These are phyloP conservation scores for Arctostaphylos glauca DNA, from an alignment of 148 eudicot genomes.

Conservation along the genomic window DNA sequence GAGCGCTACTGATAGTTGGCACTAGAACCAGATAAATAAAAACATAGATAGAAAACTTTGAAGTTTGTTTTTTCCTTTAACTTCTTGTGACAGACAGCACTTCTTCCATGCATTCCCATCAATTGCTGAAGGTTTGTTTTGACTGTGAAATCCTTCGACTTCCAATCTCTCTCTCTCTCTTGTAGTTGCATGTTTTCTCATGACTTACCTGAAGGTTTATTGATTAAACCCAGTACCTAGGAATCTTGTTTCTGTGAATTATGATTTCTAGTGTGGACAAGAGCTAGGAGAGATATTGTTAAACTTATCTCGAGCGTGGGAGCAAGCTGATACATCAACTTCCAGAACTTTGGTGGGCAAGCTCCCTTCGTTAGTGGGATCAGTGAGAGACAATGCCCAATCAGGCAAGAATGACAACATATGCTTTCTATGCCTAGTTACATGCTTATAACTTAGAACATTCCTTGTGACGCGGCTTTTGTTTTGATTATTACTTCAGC, in stretches of 20 bases:
- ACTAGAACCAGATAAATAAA: background rate
- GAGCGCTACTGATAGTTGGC: background rate
- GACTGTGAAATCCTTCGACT: background rate
- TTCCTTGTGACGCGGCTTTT: constrained; percentile 15
- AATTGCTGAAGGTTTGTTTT: background rate
- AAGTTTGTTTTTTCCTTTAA: background rate
- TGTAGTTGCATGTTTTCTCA: background rate
- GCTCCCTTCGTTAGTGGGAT: constrained; percentile 54
- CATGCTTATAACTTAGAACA: background rate
- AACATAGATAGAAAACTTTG: background rate
- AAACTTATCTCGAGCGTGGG: constrained; percentile 88
- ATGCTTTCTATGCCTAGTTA: background rate
- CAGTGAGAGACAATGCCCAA: constrained; percentile 46
- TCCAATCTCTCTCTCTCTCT: background rate
- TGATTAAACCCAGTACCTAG: background rate
- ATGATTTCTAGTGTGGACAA: constrained; percentile 67
- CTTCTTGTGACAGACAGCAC: background rate
- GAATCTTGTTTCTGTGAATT: constrained; percentile 9
- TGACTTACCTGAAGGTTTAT: background rate
- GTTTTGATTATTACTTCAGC: constrained; percentile 42
- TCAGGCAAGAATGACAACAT: constrained; percentile 49
- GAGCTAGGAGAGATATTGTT: constrained; percentile 76
- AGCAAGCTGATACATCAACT: constrained; percentile 73
- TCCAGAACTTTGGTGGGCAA: constrained; percentile 56
- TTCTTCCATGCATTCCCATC: background rate